phyloP scores from a whole-genome alignment of 2,329 filamentous ascomycete species.

The Niveomyces coronatus region DNA sequence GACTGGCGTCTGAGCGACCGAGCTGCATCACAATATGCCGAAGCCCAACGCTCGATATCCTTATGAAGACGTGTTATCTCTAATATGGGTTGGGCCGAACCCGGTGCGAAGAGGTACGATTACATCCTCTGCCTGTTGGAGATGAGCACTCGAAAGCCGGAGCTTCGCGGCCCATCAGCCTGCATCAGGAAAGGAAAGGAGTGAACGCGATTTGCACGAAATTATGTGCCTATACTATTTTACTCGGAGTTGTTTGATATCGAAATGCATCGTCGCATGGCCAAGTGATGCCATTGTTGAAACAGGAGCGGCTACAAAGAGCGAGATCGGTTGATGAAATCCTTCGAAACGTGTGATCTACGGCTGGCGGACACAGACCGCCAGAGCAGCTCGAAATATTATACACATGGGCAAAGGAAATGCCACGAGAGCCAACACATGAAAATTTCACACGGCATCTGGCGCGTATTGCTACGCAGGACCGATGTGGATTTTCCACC shows the following conservation, averaged over 20 bases:
- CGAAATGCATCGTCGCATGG: neutral
- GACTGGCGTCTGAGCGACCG: slow-evolving; percentile 40
- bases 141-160: too few relatives aligned
- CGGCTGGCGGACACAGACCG: slow-evolving; percentile 2
- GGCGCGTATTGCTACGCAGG: slow-evolving; percentile 6
- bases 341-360: slow-evolving; percentile 19
- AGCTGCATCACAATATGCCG: slow-evolving; percentile 8
- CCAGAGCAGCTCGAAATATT: slow-evolving; percentile 13
- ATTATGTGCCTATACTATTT: too few relatives aligned
- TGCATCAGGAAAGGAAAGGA: too few relatives aligned
- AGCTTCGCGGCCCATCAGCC: too few relatives aligned
- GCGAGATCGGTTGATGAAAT: slow-evolving; percentile 13
- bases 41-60: slow-evolving; percentile 7
- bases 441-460: slow-evolving; percentile 5
- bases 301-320: neutral
- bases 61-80: slow-evolving; percentile 1
- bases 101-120: slow-evolving; percentile 6
- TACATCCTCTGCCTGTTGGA: too few relatives aligned
- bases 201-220: too few relatives aligned
- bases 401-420: slow-evolving; percentile 15
- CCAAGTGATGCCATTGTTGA: slow-evolving; percentile 1
- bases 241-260: slow-evolving; percentile 7
- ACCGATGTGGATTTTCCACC: neutral
- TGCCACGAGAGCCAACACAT: slow-evolving; percentile 1
- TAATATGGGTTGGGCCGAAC: slow-evolving; percentile 7